Percentiles rank a stretch among this genome's conserved stretches.
These are phyloP conservation scores for Blastocystis sp. DNA, from an alignment of 352 stramenopile genomes.

Conservation along the genomic window DNA sequence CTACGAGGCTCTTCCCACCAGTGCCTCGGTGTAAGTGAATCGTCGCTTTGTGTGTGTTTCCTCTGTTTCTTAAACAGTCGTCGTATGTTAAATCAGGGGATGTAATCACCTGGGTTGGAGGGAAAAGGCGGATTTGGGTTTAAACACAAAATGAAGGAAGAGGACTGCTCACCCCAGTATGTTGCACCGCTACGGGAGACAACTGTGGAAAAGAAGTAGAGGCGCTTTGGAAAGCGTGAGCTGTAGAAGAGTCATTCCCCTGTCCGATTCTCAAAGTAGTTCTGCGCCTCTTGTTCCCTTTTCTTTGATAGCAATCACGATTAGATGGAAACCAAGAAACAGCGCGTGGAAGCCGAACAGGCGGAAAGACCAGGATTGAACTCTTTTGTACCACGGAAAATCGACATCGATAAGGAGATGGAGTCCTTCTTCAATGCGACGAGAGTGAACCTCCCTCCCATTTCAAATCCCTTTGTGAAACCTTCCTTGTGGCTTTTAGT, in stretches of 20 bases:
- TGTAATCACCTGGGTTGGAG: not conserved
- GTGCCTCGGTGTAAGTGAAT: not conserved
- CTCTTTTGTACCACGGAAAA: conserved; percentile 24
- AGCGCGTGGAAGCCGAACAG: not conserved
- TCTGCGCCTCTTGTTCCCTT: not conserved
- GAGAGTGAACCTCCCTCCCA: not conserved
- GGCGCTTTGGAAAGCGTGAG: not conserved
- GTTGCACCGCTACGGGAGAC: not conserved
- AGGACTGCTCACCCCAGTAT: not conserved
- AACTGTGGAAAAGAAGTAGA: conserved; percentile 23
- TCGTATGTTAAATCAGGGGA: not conserved
- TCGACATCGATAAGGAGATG: conserved; percentile 64
- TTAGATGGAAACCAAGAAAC: not conserved
- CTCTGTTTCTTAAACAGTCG: not conserved
- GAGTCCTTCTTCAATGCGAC: conserved; percentile 12
- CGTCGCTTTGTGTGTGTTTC: not conserved
- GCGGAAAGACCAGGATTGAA: not conserved
- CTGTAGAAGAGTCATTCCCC: conserved; percentile 1
- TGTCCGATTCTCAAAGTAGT: no score
- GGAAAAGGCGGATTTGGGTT: not conserved
- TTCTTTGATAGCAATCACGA: not conserved
- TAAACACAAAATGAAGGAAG: not conserved
- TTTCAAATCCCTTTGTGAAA: not conserved
- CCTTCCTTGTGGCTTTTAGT: no score
- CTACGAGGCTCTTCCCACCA: conserved; percentile 11